Evolutionary conservation across 2,329 filamentous ascomycete species (phyloP).

Genomic region (Ophidiomyces ophidiicola): DNA sequence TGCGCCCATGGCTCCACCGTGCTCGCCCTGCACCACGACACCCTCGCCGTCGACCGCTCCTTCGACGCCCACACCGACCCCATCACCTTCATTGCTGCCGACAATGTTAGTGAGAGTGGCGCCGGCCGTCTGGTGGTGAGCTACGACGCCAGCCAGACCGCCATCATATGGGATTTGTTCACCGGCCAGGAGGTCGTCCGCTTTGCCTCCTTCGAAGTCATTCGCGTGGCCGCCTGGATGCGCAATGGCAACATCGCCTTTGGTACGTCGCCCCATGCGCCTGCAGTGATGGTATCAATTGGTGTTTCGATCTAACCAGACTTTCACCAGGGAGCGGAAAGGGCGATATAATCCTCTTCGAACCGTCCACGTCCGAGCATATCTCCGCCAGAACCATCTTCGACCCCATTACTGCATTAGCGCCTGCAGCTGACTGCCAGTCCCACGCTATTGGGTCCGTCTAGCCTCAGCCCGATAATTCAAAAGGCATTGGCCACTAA

Average conservation of each 20-base stretch:
- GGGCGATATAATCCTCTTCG: conserved; percentile 87
- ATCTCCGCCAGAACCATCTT: conserved; percentile 84
- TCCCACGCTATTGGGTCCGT: conserved; percentile 90
- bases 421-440: conserved; percentile 76
- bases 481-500: conserved; percentile 4
- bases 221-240: conserved; percentile 88
- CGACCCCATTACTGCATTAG: conserved; percentile 86
- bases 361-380: conserved; percentile 84
- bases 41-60: conserved; percentile 70
- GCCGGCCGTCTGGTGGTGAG: conserved; percentile 79
- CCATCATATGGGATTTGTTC: conserved; percentile 93
- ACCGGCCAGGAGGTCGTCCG: conserved; percentile 80
- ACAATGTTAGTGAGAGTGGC: conserved; percentile 80
- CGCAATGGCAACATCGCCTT: conserved; percentile 92
- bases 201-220: conserved; percentile 82
- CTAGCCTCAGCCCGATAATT: background rate
- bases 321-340: conserved; percentile 64
- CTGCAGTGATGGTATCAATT: background rate
- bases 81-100: conserved; percentile 71
- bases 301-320: background rate
- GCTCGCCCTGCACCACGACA: conserved; percentile 85
- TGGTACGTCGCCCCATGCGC: conserved; percentile 47
- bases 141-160: conserved; percentile 80
- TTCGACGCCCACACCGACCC: conserved; percentile 77
- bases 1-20: conserved; percentile 74